A percentile compares a stretch with the other conserved stretches of the same genome.
These are phyloP conservation scores for Tremella yokohamensis DNA, from an alignment of 768 basidiomycete genomes.

Conservation along the genomic window DNA sequence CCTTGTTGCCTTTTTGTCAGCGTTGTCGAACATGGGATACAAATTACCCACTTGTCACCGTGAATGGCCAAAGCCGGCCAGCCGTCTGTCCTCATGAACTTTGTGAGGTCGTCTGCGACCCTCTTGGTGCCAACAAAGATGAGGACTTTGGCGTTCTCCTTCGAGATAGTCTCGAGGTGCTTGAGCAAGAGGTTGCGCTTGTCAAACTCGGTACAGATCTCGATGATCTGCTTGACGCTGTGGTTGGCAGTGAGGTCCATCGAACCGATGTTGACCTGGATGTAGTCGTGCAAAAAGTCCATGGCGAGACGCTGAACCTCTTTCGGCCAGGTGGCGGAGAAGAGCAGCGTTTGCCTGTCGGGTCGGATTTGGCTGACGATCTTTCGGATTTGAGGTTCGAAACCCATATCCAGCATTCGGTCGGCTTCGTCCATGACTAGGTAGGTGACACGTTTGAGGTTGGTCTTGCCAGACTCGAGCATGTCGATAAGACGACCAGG, in stretches of 20 bases:
- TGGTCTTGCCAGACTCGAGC: conserved; percentile 94
- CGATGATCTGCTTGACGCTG: conserved; percentile 92
- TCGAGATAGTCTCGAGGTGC: conserved; percentile 92
- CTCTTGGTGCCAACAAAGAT: conserved; percentile 98
- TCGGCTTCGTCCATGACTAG: conserved; percentile 99
- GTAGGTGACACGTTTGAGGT: conserved; percentile 92
- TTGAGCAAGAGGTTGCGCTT: conserved; percentile 94
- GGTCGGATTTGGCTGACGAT: conserved; percentile 96
- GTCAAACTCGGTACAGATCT: conserved; percentile 95
- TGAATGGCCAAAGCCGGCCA: conserved; percentile 99
- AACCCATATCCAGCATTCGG: conserved; percentile 99
- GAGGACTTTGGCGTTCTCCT: conserved; percentile 95
- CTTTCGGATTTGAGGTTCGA: conserved; percentile 98
- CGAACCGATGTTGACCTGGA: conserved; percentile 98
- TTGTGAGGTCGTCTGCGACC: conserved; percentile 97
- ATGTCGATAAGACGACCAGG: conserved; percentile 98
- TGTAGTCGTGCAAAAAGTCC: conserved; percentile 95
- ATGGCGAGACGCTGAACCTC: conserved; percentile 97
- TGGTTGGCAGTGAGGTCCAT: conserved; percentile 98
- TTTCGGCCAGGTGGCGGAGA: conserved; percentile 99
- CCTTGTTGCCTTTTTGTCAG: conserved; percentile 43
- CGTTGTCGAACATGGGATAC: conserved; percentile 7
- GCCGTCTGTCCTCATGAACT: conserved; percentile 86
- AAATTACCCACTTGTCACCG: conserved; percentile 73
- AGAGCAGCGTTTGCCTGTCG: conserved; percentile 97